Base-by-base conservation (phyloP, 768 basidiomycete species). In the Tylopilus sp. region DNA sequence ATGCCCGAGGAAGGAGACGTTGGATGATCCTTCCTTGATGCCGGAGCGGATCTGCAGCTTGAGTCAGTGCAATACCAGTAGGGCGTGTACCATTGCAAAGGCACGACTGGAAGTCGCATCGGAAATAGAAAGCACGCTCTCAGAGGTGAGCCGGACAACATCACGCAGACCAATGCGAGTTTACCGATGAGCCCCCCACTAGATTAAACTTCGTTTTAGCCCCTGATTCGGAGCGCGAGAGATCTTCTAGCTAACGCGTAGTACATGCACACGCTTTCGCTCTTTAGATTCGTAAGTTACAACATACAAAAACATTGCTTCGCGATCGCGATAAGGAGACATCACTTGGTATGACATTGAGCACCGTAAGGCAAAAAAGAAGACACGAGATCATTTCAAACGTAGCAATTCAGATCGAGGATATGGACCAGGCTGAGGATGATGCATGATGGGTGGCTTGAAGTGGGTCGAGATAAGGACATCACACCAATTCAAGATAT, bases 201-300 rank as follows among this genome's bases (percentile, higher is more conserved):
- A 47, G 45, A 20, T 47, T 18, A 9, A 51, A 35, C 51, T 51
- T 26, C 31, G 30, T 25, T 51, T 53, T 35, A 17, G 15, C 12
- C 12, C 36, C 17, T 44, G 4, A n/a, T n/a, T n/a, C n/a, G n/a
- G n/a, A n/a, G n/a, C n/a, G n/a, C n/a, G n/a, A n/a, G n/a, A n/a
- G n/a, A n/a, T n/a, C n/a, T n/a, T n/a, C n/a, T n/a, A n/a, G n/a
- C n/a, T n/a, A n/a, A n/a, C n/a, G 28, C 28, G 6, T 28, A 28
- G 28, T 28, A 28, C 33, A 39, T 12, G 36, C 15, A 22, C 40
- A 38, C 6, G 33, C 20, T 35, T n/a, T 35, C 33, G 17, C 33
- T 31, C 31, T 3, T 31, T 13, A n/a, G 11, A 31, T 17, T 35
- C 33, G 3, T 31, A 10, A 10, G 10, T 31, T 31, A 31, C 30